These are phyloP conservation scores for Phellopilus nigrolimitatus DNA, from an alignment of 1,284 basidiomycete species.

Conservation along the genomic window DNA sequence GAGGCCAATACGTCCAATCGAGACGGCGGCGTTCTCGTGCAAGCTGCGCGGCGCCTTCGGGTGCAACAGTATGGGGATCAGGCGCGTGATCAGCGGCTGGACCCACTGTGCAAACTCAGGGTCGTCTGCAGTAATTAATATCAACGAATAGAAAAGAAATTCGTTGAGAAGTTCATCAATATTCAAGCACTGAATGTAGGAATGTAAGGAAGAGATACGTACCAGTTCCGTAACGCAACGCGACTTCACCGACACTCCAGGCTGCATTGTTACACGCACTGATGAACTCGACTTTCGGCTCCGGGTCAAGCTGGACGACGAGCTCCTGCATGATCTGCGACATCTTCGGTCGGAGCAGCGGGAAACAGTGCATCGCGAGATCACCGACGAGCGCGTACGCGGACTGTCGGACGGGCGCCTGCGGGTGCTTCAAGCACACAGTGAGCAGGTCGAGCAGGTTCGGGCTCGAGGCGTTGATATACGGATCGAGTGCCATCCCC, in stretches of 20 bases:
- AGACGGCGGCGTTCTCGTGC: conserved; percentile 98
- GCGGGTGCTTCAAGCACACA: conserved; percentile 88
- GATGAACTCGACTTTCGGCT: conserved; percentile 87
- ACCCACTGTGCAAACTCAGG: conserved; percentile 88
- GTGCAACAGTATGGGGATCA: conserved; percentile 91
- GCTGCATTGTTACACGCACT: conserved; percentile 99
- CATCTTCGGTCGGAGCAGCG: conserved; percentile 80
- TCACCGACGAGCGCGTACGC: conserved; percentile 97
- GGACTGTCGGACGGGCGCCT: conserved; percentile 93
- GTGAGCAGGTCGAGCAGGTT: conserved; percentile 77
- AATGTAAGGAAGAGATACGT: conserved; percentile 25
- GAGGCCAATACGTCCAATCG: conserved; percentile 94
- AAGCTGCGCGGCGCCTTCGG: conserved; percentile 90
- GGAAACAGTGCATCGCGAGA: conserved; percentile 94
- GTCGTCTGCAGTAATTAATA: conserved; percentile 57
- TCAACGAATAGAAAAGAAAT: too few relatives aligned
- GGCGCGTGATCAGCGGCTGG: conserved; percentile 76
- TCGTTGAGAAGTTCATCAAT: neutral
- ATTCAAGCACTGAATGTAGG: conserved; percentile 15
- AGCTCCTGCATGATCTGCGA: conserved; percentile 87
- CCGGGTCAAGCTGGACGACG: conserved; percentile 85
- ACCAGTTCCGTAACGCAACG: conserved; percentile 80
- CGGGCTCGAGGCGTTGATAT: conserved; percentile 68
- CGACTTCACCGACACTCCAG: conserved; percentile 98
- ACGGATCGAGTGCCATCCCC: conserved; percentile 67